Percentiles rank a stretch among this genome's conserved stretches.
Conservation (phyloP, 2,329 filamentous ascomycete genomes). For the Dactylellina parvicollis region DNA sequence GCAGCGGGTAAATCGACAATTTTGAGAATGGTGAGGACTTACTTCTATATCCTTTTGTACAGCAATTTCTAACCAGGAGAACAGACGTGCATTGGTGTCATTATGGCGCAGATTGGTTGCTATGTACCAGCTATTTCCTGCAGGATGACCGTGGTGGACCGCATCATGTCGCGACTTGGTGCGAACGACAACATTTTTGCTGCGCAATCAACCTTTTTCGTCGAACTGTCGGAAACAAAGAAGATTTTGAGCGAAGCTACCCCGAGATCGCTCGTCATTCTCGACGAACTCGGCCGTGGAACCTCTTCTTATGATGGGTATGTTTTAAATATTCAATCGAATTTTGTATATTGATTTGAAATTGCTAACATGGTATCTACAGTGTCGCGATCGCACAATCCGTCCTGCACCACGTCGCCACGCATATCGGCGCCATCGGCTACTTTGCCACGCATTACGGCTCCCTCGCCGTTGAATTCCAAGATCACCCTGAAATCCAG, state of each 20-base stretch:
- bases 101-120: slow-evolving; percentile 96
- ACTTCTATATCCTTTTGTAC: slow-evolving; percentile 40
- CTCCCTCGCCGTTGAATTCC: slow-evolving; percentile 89
- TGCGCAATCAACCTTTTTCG: slow-evolving; percentile 96
- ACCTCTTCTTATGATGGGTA: slow-evolving; percentile 87
- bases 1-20: slow-evolving; percentile 97
- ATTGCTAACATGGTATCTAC: slow-evolving; percentile 10
- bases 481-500: slow-evolving; percentile 84
- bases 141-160: slow-evolving; percentile 86
- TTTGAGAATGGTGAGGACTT: slow-evolving; percentile 79
- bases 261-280: slow-evolving; percentile 90
- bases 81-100: slow-evolving; percentile 91
- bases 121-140: slow-evolving; percentile 86
- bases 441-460: slow-evolving; percentile 99
- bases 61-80: not conserved
- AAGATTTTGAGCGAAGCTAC: slow-evolving; percentile 97
- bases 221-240: slow-evolving; percentile 95
- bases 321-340: not conserved
- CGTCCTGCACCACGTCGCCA: slow-evolving; percentile 93
- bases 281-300: slow-evolving; percentile 94
- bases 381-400: slow-evolving; percentile 93
- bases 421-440: slow-evolving; percentile 89
- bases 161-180: slow-evolving; percentile 97
- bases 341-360: not conserved
- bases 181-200: slow-evolving; percentile 99